Evolutionary conservation across 2,329 filamentous ascomycete genomes (phyloP).

Genomic region (Microsporum ferrugineum): DNA sequence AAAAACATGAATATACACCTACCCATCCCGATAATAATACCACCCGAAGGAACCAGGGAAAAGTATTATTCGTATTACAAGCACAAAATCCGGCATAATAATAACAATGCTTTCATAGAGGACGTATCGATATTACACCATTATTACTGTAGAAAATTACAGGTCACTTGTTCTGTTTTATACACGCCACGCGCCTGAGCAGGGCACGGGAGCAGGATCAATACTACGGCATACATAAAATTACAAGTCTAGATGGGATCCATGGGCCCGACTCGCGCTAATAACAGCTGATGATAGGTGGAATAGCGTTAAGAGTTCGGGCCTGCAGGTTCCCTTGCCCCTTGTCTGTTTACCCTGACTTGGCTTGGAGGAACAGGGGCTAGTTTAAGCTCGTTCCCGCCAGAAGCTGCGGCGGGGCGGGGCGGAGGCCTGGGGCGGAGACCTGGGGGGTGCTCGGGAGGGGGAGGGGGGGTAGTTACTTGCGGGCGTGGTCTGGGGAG

Average conservation of each 20-base stretch:
- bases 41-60: background rate
- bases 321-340: conserved; percentile 3
- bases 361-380: background rate
- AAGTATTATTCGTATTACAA: conserved; percentile 4
- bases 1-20: background rate
- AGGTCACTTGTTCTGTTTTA: background rate
- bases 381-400: background rate
- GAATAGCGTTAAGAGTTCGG: background rate
- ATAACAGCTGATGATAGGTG: background rate
- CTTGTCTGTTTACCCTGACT: background rate
- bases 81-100: background rate
- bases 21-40: background rate
- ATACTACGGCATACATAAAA: conserved; percentile 2
- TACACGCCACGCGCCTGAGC: background rate
- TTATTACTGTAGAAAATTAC: background rate
- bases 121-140: background rate
- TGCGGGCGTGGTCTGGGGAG: background rate
- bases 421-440: background rate
- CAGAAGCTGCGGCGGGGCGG: background rate
- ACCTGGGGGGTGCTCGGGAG: background rate
- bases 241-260: conserved; percentile 4
- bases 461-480: background rate
- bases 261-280: conserved; percentile 3
- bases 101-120: background rate
- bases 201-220: background rate